Percentiles rank a stretch among this genome's conserved stretches.
Evolutionary conservation across 768 basidiomycete species (phyloP).

Genomic region (Pisolithus sp.): DNA sequence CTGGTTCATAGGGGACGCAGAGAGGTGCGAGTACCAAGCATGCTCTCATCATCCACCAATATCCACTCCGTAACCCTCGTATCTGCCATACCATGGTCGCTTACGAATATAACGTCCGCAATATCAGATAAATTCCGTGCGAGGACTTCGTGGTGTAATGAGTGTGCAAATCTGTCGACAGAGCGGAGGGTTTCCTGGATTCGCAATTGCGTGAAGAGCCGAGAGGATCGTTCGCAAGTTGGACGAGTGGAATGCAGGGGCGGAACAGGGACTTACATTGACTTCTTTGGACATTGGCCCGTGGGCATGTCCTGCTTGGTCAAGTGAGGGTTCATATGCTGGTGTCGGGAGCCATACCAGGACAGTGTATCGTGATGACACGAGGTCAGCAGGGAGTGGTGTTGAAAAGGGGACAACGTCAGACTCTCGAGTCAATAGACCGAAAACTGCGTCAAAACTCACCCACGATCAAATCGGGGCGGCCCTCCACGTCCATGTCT

Average conservation of each 20-base stretch:
- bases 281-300: slow-evolving; percentile 66
- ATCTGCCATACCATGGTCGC: slow-evolving; percentile 89
- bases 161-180: slow-evolving; percentile 70
- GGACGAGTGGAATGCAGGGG: background rate
- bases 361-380: too few relatives aligned
- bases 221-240: background rate
- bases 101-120: slow-evolving; percentile 85
- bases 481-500: slow-evolving; percentile 51
- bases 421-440: slow-evolving; percentile 1
- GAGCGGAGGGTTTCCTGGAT: slow-evolving; percentile 52
- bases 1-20: background rate
- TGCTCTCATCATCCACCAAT: slow-evolving; percentile 56
- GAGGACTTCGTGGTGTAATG: slow-evolving; percentile 56
- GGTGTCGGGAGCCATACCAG: background rate
- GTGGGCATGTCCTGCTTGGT: slow-evolving; percentile 74
- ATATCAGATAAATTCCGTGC: slow-evolving; percentile 75
- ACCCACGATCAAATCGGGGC: slow-evolving; percentile 79
- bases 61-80: slow-evolving; percentile 72
- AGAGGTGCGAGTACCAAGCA: slow-evolving; percentile 17
- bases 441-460: slow-evolving; percentile 10
- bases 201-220: background rate
- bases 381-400: too few relatives aligned
- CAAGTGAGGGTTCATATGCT: slow-evolving; percentile 83
- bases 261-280: slow-evolving; percentile 44
- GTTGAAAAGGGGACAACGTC: background rate